Percentiles rank a stretch among this genome's conserved stretches.
Conservation (phyloP, 2,329 filamentous ascomycete species). For the Penicillium thymicola region DNA sequence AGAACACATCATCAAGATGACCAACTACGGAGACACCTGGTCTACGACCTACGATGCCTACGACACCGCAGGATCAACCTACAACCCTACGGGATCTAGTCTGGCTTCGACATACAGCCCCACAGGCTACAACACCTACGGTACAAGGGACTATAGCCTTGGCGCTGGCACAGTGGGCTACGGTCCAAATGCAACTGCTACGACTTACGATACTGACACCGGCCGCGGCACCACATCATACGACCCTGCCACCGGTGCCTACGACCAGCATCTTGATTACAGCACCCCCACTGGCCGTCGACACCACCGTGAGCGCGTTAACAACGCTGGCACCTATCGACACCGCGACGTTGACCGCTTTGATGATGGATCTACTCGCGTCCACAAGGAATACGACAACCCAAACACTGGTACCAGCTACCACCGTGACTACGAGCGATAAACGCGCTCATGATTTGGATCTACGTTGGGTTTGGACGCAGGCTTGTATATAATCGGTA, state of each 20-base stretch:
- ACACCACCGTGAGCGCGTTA: constrained; percentile 33
- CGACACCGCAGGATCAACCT: constrained; percentile 26
- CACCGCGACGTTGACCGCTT: constrained; percentile 33
- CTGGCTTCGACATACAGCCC: constrained; percentile 14
- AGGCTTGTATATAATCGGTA: constrained; percentile 11
- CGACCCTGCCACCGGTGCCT: constrained; percentile 27
- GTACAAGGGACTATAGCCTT: constrained; percentile 14
- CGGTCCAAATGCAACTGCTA: constrained; percentile 13
- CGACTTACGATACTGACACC: constrained; percentile 23
- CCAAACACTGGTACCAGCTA: constrained; percentile 35
- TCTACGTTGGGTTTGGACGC: constrained; percentile 5
- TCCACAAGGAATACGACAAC: constrained; percentile 34
- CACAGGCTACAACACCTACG: constrained; percentile 18
- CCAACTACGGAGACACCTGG: constrained; percentile 14
- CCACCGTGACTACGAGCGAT: constrained; percentile 32
- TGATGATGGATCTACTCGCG: constrained; percentile 29
- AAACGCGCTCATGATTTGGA: background rate
- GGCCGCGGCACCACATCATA: constrained; percentile 28
- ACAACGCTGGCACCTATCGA: constrained; percentile 30
- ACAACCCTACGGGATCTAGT: constrained; percentile 23
- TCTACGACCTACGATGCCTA: constrained; percentile 18
- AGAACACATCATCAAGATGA: constrained; percentile 18
- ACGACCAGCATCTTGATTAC: constrained; percentile 37
- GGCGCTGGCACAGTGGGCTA: constrained; percentile 14
- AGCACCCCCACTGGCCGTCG: constrained; percentile 23